Evolutionary conservation across 2,329 filamentous ascomycete species (phyloP).

Genomic region (Phialophora macrospora): DNA sequence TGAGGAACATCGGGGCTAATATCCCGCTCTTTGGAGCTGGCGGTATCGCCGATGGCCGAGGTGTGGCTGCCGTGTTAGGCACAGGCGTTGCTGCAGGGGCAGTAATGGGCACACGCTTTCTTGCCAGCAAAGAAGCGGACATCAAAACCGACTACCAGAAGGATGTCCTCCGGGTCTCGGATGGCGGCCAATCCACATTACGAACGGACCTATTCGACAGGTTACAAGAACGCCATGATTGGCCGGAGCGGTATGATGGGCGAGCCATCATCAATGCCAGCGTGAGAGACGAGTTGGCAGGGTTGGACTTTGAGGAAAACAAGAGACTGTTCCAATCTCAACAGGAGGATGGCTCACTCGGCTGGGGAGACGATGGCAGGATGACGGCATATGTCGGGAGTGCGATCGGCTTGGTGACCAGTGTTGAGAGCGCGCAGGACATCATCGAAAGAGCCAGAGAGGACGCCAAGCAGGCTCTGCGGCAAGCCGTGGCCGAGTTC

Average conservation of each 20-base stretch:
- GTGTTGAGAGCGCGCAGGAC: slow-evolving; percentile 8
- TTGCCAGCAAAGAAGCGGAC: slow-evolving; percentile 56
- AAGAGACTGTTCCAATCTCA: slow-evolving; percentile 17
- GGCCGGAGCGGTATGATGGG: slow-evolving; percentile 63
- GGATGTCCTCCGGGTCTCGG: slow-evolving; percentile 53
- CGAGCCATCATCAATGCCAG: slow-evolving; percentile 62
- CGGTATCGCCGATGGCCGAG: slow-evolving; percentile 58
- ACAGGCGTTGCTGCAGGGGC: slow-evolving; percentile 58
- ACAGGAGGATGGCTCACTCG: slow-evolving; percentile 9
- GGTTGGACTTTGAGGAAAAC: slow-evolving; percentile 13
- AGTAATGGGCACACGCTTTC: slow-evolving; percentile 67
- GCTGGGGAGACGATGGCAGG: slow-evolving; percentile 18
- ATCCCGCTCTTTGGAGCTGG: slow-evolving; percentile 59
- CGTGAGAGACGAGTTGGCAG: slow-evolving; percentile 38
- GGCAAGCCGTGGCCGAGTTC: slow-evolving; percentile 1
- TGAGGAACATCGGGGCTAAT: slow-evolving; percentile 36
- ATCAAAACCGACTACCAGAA: slow-evolving; percentile 56
- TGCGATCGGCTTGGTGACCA: slow-evolving; percentile 16
- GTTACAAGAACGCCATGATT: slow-evolving; percentile 60
- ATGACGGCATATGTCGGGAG: slow-evolving; percentile 22
- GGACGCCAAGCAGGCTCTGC: slow-evolving; percentile 8
- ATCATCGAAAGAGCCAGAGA: slow-evolving; percentile 9
- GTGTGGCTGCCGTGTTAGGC: slow-evolving; percentile 54
- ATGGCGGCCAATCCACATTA: slow-evolving; percentile 58
- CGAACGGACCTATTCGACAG: slow-evolving; percentile 59